A percentile compares a stretch with the other conserved stretches of the same genome.
Evolutionary conservation across 768 basidiomycete species (phyloP).

Genomic region (Panaeolus papilionaceus): DNA sequence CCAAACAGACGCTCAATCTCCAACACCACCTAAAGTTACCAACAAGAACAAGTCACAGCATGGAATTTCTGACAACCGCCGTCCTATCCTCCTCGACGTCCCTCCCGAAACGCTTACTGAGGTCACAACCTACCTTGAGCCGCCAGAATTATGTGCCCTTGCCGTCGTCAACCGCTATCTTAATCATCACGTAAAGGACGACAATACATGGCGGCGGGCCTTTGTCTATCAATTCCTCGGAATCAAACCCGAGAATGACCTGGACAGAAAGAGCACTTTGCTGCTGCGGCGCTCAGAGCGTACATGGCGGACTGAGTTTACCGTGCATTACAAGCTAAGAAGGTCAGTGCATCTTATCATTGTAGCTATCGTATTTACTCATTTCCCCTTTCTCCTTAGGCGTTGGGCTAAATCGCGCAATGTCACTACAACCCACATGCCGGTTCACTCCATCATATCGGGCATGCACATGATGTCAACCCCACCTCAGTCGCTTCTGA

Average conservation of each 20-base stretch:
- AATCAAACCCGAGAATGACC: conserved; percentile 66
- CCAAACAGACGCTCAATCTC: conserved; percentile 42
- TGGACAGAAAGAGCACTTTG: conserved; percentile 52
- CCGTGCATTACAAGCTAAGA: conserved; percentile 57
- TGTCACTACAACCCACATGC: conserved; percentile 65
- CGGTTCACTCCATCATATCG: conserved; percentile 63
- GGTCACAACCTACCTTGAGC: conserved; percentile 75
- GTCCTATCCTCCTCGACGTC: conserved; percentile 52
- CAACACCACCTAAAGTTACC: conserved; percentile 37
- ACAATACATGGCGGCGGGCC: conserved; percentile 82
- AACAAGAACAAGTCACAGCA: conserved; percentile 47
- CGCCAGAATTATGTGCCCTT: conserved; percentile 64
- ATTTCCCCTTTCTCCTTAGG: conserved; percentile 42
- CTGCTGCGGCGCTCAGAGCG: conserved; percentile 59
- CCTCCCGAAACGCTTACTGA: conserved; percentile 79
- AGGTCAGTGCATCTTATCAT: conserved; percentile 45
- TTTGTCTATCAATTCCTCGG: conserved; percentile 73
- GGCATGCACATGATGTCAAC: conserved; percentile 66
- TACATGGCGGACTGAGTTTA: conserved; percentile 77
- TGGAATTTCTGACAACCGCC: conserved; percentile 47
- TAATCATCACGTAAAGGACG: conserved; percentile 72
- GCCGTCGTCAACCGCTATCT: conserved; percentile 57
- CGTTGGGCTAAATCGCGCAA: conserved; percentile 74
- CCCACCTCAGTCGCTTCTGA: conserved; percentile 58
- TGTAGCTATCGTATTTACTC: not conserved